Evolutionary conservation across 1,284 basidiomycete species (phyloP), one percentile per base, ranked within the genome.

Genomic region (Austroboletus olivaceoglutinosus): DNA sequence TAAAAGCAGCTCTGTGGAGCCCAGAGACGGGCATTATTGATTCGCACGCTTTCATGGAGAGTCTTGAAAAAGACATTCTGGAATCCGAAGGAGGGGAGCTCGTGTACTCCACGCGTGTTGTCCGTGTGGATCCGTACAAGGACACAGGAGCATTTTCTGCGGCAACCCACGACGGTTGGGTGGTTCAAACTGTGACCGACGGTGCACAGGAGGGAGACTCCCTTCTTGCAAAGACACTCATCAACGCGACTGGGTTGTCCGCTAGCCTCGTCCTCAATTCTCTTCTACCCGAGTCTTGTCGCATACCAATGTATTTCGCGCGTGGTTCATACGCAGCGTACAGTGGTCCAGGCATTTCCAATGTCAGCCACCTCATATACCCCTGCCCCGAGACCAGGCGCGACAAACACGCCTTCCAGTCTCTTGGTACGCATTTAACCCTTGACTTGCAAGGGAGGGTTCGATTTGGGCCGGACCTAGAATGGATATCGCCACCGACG

Each of bases 1-100:
- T 98, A 47, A 73, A 75, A 0, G 80, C 77, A 13, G 93, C 93
- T 0, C 69, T 99, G 19, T 85, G 86, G 71, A 92, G 87, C 52
- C 86, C 91, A 4, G 82, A 88, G 59, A 98, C 96, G 0, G 96
- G 96, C 1, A 97, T 99, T 54, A 72, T 99, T 3, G 90, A 95
- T 67, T 91, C 90, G 0, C 93, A 96, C 72, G 70, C 83, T 5
- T 72, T 91, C 43, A 91, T 94, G 81, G 77, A 84, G 58, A 86
- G 80, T 54, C 74, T 98, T 33, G 91, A 92, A 65, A 78, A 77
- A 57, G 91, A 95, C 47, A 84, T 98, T 46, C 70, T 71, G 10
- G 83, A 91, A 9, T 80, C 83, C 5, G 87, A 83, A 41, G 77
- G 71, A 25, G 89, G 90, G 11, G 82, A 91, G 49, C 71, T 97